Base-by-base conservation (phyloP, 108 stramenopile species). In the Pseudonitzschia multiseries region DNA sequence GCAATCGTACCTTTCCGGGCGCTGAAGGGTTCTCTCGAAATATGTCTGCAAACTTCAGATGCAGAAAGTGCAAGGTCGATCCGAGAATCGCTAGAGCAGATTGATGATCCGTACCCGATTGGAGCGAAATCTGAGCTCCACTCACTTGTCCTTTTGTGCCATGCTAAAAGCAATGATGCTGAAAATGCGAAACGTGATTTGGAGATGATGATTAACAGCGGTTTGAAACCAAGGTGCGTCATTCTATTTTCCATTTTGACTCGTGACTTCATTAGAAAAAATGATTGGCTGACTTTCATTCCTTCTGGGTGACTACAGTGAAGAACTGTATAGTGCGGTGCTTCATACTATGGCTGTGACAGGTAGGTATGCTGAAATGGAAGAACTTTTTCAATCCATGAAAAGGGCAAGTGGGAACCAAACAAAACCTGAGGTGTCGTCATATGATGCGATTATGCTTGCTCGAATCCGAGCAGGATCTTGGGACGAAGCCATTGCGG, bases 381-480 rank as follows among this genome's bases (percentile, higher is more conserved):
- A 65, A 27, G 62, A 40, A 63, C 65, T 81, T 33, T 76, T 81
- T 60, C 60, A 72, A 42, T 36, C 57, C 6, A 76, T 81, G 69
- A 8, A 67, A 48, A 40, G 6, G n/a, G 43, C 14, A 69, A 42
- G 31, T 6, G 27, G 43, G 64, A 13, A 59, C 22, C 10, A 26
- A 33, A 24, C 71, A 13, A 57, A 32, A 52, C 80, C 75, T 13
- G 61, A 54, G 13, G 48, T 57, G 10, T 26, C 68, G 18, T 71
- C 53, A 21, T 76, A 73, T 48, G 65, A 76, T 48, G 80, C 80
- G 26, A 76, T 72, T 8, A 48, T 76, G 4, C 33, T 81, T 13
- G 53, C 44, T 22, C 41, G 65, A 33, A 69, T 73, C 24, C 28
- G 56, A 65, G 32, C 36, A 21, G 26, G 53, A 22, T 33, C 51